Conservation (phyloP, 2,329 filamentous ascomycete species). For the Alternaria sp. region DNA sequence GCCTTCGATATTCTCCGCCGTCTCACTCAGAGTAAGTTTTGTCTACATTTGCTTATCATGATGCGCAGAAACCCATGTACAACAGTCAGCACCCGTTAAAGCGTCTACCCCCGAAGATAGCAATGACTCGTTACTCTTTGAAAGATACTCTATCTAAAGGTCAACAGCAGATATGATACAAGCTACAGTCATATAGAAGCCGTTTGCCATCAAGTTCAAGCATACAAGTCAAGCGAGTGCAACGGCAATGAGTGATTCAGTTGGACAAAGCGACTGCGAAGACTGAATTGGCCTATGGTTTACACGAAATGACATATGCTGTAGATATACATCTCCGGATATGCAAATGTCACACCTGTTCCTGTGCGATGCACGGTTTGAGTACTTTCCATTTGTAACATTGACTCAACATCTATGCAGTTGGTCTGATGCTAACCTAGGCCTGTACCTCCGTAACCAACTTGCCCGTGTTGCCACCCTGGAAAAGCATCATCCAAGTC, state of each 20-base stretch:
- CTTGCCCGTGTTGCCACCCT: slow-evolving; percentile 57
- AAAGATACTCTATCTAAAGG: not conserved
- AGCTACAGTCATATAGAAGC: not conserved
- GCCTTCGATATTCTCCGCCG: not conserved
- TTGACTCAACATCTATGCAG: not conserved
- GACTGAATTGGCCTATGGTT: not conserved
- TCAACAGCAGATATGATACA: not conserved
- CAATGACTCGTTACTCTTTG: not conserved
- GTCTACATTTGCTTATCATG: not conserved
- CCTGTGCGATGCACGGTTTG: not conserved
- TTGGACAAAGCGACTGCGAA: not conserved
- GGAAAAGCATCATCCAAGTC: slow-evolving; percentile 58
- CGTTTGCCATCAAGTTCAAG: not conserved
- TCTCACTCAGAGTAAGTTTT: not conserved
- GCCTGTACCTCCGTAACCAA: slow-evolving; percentile 49
- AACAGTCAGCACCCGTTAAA: not conserved
- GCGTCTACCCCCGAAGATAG: not conserved
- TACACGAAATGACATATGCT: not conserved
- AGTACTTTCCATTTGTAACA: not conserved
- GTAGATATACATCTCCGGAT: not conserved
- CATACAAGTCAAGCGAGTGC: not conserved
- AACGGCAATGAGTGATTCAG: not conserved
- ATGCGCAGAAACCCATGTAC: not conserved
- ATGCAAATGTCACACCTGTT: not conserved
- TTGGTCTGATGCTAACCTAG: not conserved